Evolutionary conservation across 2,329 filamentous ascomycete species (phyloP).

Genomic region (Aspergillus sp.): DNA sequence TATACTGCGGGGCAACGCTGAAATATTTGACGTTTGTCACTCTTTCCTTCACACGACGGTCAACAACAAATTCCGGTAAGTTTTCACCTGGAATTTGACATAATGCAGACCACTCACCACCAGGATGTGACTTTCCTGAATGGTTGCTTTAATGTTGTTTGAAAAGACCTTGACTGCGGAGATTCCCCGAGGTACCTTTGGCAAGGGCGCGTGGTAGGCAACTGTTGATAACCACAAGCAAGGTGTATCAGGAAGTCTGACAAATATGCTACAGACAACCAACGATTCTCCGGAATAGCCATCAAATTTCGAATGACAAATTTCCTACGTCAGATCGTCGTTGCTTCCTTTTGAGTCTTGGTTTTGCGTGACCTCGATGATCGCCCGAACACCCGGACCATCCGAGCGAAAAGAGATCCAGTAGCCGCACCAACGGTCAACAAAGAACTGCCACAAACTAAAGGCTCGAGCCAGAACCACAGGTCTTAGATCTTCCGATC

Average conservation of each 20-base stretch:
- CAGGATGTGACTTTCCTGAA: too few relatives aligned
- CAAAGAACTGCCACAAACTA: background rate
- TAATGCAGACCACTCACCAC: too few relatives aligned
- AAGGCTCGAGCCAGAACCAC: background rate
- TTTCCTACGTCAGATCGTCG: background rate
- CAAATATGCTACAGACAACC: background rate
- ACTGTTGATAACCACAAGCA: background rate
- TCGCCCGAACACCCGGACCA: background rate
- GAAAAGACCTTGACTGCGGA: too few relatives aligned
- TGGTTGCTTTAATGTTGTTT: too few relatives aligned
- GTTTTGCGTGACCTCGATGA: background rate
- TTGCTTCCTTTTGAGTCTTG: background rate
- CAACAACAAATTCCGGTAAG: too few relatives aligned
- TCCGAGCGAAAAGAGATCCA: background rate
- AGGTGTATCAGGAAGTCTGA: background rate
- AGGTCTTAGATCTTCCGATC: background rate
- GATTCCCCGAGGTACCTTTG: too few relatives aligned
- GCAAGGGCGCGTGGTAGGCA: too few relatives aligned
- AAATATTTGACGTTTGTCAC: background rate
- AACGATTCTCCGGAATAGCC: background rate
- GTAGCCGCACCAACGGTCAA: background rate
- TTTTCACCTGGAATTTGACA: too few relatives aligned
- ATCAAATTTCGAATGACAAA: background rate
- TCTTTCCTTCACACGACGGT: background rate
- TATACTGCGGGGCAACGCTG: background rate